phyloP scores from a whole-genome alignment of 2,329 filamentous ascomycete genomes.

The Trichoderma cornu-damae region DNA sequence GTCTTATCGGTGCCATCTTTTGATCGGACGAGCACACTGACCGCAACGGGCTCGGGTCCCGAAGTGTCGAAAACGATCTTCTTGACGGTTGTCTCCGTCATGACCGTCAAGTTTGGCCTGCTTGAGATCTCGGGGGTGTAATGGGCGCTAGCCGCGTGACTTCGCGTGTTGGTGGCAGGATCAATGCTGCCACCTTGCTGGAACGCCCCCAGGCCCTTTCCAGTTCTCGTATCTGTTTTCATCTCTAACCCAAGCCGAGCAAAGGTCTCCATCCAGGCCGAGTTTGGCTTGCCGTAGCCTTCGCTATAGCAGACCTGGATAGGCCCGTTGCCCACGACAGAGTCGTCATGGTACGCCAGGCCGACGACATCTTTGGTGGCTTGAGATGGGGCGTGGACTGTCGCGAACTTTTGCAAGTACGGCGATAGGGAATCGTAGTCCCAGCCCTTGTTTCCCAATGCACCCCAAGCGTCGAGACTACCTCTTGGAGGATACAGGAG shows the following conservation, averaged over 20 bases:
- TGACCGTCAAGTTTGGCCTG: slow-evolving; percentile 33
- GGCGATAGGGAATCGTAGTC: slow-evolving; percentile 27
- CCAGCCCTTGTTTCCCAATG: slow-evolving; percentile 28
- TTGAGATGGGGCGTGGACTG: slow-evolving; percentile 27
- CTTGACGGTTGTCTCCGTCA: slow-evolving; percentile 32
- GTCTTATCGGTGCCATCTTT: slow-evolving; percentile 31
- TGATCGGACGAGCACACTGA: slow-evolving; percentile 30
- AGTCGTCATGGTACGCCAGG: slow-evolving; percentile 32
- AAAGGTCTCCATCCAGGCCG: slow-evolving; percentile 37
- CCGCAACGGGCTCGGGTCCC: slow-evolving; percentile 27
- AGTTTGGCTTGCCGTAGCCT: slow-evolving; percentile 30
- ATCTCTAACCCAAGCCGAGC: slow-evolving; percentile 31
- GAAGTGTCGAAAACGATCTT: slow-evolving; percentile 29
- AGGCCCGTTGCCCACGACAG: slow-evolving; percentile 32
- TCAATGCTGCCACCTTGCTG: slow-evolving; percentile 32
- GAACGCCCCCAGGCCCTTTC: slow-evolving; percentile 31
- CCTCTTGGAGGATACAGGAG: slow-evolving; percentile 18
- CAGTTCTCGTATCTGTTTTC: slow-evolving; percentile 31
- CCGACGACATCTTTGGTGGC: slow-evolving; percentile 28
- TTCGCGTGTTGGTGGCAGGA: slow-evolving; percentile 29
- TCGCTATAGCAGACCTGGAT: slow-evolving; percentile 36
- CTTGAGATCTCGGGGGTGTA: slow-evolving; percentile 31
- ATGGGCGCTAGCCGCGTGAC: slow-evolving; percentile 33
- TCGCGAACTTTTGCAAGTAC: slow-evolving; percentile 34
- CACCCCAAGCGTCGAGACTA: slow-evolving; percentile 26